Conservation (phyloP, 805 yeast species). For the Metschnikowia colocasiae region DNA sequence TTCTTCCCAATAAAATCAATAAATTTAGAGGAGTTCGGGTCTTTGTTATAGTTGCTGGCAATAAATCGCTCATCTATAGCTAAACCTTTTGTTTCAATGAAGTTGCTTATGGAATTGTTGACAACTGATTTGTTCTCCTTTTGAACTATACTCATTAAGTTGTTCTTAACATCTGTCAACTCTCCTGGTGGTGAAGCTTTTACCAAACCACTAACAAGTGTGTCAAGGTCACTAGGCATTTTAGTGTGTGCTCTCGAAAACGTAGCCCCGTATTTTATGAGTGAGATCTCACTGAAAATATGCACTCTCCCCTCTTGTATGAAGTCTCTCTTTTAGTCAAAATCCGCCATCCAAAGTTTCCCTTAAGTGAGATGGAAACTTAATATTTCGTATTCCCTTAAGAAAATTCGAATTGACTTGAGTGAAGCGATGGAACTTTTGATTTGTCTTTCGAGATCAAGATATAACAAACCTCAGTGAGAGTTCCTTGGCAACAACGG, state of each 20-base stretch:
- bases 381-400: neutral
- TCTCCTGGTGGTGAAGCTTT: constrained; percentile 40
- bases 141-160: constrained; percentile 24
- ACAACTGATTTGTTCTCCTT: constrained; percentile 20
- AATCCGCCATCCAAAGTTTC: neutral
- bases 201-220: constrained; percentile 30
- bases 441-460: neutral
- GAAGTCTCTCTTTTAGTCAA: neutral
- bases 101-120: constrained; percentile 27
- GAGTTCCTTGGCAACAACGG: neutral
- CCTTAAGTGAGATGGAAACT: neutral
- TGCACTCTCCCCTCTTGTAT: neutral
- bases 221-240: constrained; percentile 25
- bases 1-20: constrained; percentile 48
- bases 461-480: neutral
- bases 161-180: constrained; percentile 25
- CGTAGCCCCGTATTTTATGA: neutral
- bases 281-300: neutral
- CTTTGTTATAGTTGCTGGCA: constrained; percentile 34
- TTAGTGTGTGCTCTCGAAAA: neutral
- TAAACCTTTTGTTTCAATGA: constrained; percentile 27
- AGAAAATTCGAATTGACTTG: neutral
- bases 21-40: constrained; percentile 38
- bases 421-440: neutral
- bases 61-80: constrained; percentile 29